Base-by-base conservation (phyloP, 1,139 yeast species). In the Williopsis jadinii region DNA sequence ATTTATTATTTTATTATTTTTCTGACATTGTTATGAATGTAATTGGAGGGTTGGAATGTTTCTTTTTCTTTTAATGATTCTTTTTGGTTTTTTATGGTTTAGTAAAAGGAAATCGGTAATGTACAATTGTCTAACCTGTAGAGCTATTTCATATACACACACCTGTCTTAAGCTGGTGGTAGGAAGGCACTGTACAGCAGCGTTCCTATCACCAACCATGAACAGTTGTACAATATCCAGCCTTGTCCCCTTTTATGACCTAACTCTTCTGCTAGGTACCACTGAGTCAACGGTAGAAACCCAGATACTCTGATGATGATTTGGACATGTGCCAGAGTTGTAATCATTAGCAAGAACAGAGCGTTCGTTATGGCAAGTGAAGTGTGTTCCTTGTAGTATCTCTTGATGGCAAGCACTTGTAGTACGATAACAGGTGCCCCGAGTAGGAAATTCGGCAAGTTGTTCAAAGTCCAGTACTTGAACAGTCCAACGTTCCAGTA, bases 401-500 rank as follows among this genome's bases (percentile, higher is more conserved):
- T 52, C 2, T 45, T 28, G 1, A 58, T 45, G 3, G 62, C 62
- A 30, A 47, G 62, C 52, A 46, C 34, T 10, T 76, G 44, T 4
- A 81, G 54, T 2, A 64, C 29, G 3, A 84, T 56, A 11, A 80
- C 75, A 1, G 97, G 98, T 1, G 73, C 47, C 0, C 87, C 94
- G 53, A 92, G 68, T n/a, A 80, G 31, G 55, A 92, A 90, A 59
- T 90, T 85, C 10, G 97, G 96, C 11, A 86, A 61, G 55, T 92
- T 90, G 53, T 77, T 79, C 0, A 69, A 50, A 0, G 94, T 81
- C 94, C 96, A 92, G 60, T 92, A 92, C 37, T 64, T 68, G 39
- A 92, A 62, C 42, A 90, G 77, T 0, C 98, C 98, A 37, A 70
- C 73, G 51, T 78, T 74, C 98, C 98, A 92, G 60, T 92, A 90